phyloP scores from a whole-genome alignment of 805 yeast genomes.

The Monosporozyma unispora region DNA sequence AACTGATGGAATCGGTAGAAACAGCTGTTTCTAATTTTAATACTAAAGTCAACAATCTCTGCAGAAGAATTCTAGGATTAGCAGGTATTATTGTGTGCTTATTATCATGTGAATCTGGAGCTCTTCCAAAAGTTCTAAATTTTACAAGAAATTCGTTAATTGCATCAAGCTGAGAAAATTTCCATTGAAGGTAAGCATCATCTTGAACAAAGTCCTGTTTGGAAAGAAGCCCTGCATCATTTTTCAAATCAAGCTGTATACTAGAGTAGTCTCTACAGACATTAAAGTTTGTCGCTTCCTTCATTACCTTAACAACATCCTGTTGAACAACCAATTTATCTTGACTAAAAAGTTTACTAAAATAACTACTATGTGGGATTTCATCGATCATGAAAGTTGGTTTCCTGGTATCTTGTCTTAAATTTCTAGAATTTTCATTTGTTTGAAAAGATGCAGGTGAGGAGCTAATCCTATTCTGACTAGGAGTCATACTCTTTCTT shows the following conservation, averaged over 20 bases:
- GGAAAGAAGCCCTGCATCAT: conserved; percentile 25
- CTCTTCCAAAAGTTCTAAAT: conserved; percentile 6
- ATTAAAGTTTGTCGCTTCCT: conserved; percentile 12
- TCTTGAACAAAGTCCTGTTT: conserved; percentile 32
- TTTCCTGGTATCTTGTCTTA: conserved; percentile 6
- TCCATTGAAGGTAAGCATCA: conserved; percentile 35
- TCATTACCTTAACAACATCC: conserved; percentile 35
- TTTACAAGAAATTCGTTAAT: conserved; percentile 25
- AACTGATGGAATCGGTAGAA: conserved; percentile 8
- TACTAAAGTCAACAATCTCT: conserved; percentile 35
- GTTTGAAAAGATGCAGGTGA: neutral
- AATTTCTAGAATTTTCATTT: neutral
- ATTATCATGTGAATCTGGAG: neutral
- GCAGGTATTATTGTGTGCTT: conserved; percentile 32
- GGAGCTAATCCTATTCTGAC: neutral
- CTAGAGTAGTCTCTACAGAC: conserved; percentile 14
- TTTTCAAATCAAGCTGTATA: conserved; percentile 8
- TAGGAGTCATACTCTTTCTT: neutral
- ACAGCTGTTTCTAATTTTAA: conserved; percentile 31
- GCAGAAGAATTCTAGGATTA: conserved; percentile 34
- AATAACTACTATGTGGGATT: conserved; percentile 42
- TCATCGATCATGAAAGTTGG: conserved; percentile 50
- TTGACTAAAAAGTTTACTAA: conserved; percentile 42
- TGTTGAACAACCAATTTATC: conserved; percentile 44
- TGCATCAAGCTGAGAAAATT: conserved; percentile 30